These are phyloP conservation scores for Syncephalis plumigaleata DNA, from an alignment of 371 early-diverging fungal genomes.

Conservation along the genomic window DNA sequence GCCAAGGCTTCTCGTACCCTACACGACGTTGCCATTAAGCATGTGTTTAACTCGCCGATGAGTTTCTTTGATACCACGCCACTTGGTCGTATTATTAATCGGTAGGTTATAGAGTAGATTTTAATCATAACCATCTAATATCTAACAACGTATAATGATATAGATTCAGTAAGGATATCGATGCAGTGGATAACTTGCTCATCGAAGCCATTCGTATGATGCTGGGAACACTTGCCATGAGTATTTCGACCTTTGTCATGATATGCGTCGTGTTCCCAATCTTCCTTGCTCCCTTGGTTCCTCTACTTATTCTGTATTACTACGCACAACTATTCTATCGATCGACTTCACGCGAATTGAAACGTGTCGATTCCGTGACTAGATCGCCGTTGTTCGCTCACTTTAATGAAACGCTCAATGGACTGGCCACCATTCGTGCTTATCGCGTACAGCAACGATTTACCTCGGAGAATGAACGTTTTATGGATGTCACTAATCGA, in stretches of 20 bases:
- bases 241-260: slow-evolving; percentile 46
- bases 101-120: too few species aligned
- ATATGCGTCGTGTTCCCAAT: slow-evolving; percentile 40
- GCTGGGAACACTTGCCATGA: slow-evolving; percentile 34
- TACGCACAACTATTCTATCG: slow-evolving; percentile 29
- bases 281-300: slow-evolving; percentile 19
- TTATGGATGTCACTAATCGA: slow-evolving; percentile 31
- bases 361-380: slow-evolving; percentile 63
- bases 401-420: slow-evolving; percentile 49
- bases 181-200: slow-evolving; percentile 52
- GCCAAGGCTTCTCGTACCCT: slow-evolving; percentile 6
- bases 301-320: slow-evolving; percentile 10
- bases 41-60: slow-evolving; percentile 58
- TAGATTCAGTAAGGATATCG: slow-evolving; percentile 64
- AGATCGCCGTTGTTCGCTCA: slow-evolving; percentile 69
- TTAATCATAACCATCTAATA: slow-evolving; percentile 87
- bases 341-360: slow-evolving; percentile 41
- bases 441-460: slow-evolving; percentile 14
- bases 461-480: slow-evolving; percentile 9
- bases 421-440: slow-evolving; percentile 30
- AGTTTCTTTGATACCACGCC: slow-evolving; percentile 80
- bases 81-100: slow-evolving; percentile 64
- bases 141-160: slow-evolving; percentile 63
- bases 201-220: slow-evolving; percentile 49
- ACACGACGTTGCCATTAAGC: slow-evolving; percentile 4